These are phyloP conservation scores for Linnemannia zychae DNA, from an alignment of 192 early-diverging fungal genomes.

Conservation along the genomic window DNA sequence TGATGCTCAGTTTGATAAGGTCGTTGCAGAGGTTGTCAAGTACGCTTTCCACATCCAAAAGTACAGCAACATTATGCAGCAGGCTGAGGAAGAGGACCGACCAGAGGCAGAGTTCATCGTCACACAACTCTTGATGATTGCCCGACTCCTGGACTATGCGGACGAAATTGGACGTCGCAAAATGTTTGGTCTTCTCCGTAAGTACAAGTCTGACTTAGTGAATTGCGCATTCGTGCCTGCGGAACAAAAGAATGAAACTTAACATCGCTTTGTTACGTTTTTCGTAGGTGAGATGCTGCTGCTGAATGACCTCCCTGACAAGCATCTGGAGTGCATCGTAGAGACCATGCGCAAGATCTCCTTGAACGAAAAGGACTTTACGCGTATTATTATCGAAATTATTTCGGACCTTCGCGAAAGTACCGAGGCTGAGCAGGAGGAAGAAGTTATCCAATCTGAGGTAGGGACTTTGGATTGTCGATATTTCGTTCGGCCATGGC, in stretches of 20 bases:
- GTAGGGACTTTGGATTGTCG: slow-evolving; percentile 1
- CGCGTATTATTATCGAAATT: slow-evolving; percentile 80
- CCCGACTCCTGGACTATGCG: slow-evolving; percentile 82
- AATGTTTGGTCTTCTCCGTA: slow-evolving; percentile 84
- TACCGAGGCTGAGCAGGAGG: slow-evolving; percentile 52
- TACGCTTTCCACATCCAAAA: slow-evolving; percentile 69
- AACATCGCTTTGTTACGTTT: background rate
- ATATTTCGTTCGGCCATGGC: background rate
- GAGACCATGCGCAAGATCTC: slow-evolving; percentile 83
- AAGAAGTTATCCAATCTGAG: slow-evolving; percentile 39
- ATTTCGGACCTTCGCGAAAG: slow-evolving; percentile 81
- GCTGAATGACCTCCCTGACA: slow-evolving; percentile 80
- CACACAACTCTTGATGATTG: slow-evolving; percentile 81
- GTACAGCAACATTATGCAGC: slow-evolving; percentile 64
- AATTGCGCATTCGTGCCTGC: background rate
- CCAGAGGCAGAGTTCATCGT: slow-evolving; percentile 76
- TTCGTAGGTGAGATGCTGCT: slow-evolving; percentile 79
- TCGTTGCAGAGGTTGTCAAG: slow-evolving; percentile 77
- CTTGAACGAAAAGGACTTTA: slow-evolving; percentile 88
- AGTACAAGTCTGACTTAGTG: slow-evolving; percentile 16
- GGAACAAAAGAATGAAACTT: background rate
- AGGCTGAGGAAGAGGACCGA: slow-evolving; percentile 62
- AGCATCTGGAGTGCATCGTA: slow-evolving; percentile 82
- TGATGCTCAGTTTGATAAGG: slow-evolving; percentile 73
- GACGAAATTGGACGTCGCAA: slow-evolving; percentile 91